Conservation (phyloP, 2,329 filamentous ascomycete genomes). For the Dactylellina leptospora region DNA sequence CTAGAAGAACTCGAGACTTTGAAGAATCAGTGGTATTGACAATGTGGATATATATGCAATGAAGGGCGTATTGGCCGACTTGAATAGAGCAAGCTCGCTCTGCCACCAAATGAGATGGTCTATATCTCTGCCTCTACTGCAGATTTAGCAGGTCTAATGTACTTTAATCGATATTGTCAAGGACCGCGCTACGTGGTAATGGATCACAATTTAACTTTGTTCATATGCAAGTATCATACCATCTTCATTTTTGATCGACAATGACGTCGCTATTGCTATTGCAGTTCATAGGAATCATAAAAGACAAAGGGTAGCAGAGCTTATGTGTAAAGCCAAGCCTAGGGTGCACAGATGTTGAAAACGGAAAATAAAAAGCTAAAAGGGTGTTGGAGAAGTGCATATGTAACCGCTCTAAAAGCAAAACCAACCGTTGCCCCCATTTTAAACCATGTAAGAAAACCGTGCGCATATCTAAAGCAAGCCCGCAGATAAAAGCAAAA, state of each 20-base stretch:
- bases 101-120: too few species aligned
- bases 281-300: neutral
- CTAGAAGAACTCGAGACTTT: constrained; percentile 3
- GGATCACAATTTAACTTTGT: too few species aligned
- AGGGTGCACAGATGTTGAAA: too few species aligned
- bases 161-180: too few species aligned
- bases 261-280: neutral
- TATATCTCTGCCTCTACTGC: too few species aligned
- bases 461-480: constrained; percentile 36
- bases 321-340: neutral
- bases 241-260: neutral
- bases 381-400: neutral
- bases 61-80: too few species aligned
- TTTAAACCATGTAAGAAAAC: constrained; percentile 35
- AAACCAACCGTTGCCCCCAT: constrained; percentile 11
- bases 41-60: too few species aligned
- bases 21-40: neutral
- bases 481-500: constrained; percentile 4
- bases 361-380: constrained; percentile 2
- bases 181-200: too few species aligned
- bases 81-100: too few species aligned
- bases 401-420: neutral
- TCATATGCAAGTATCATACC: neutral
- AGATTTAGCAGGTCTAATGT: too few species aligned
- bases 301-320: neutral